Evolutionary conservation across 805 yeast genomes (phyloP), one percentile per base, ranked within the genome.

Genomic region (Sugiyamaella marilandica): DNA sequence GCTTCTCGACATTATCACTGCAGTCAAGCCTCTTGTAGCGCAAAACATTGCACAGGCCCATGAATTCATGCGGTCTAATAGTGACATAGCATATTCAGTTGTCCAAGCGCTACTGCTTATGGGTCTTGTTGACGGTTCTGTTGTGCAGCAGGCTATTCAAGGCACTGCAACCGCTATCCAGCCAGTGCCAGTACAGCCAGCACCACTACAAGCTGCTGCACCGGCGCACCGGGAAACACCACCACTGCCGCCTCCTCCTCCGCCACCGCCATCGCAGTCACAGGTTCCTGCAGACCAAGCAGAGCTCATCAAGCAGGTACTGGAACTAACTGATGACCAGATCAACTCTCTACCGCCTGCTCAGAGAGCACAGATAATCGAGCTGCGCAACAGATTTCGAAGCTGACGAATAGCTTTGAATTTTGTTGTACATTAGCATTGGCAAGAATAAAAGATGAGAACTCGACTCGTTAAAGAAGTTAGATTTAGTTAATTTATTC

Each of bases 71-170:
- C 75, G 76, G 55, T 81, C 57, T 4, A 60, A 83, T 60, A 92
- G 94, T 0, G 95, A 87, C 62, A 71, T 90, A 49, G 71, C 85
- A 1, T 87, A 83, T 63, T 89, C 94, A 0, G 70, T 89, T 32
- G 87, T 89, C 1, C 96, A 90, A 64, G 74, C 84, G 1, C 68
- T 87, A 51, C 65, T 83, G 55, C 66, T 66, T 55, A 69, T 69
- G 62, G 74, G 70, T 24, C 62, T 65, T 37, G 69, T 64, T 13
- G 67, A 62, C 41, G 69, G 55, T 26, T 52, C 57, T 32, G 65
- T 62, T 1, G 62, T 62, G 10, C 50, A 56, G 13, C 60, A 61
- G 47, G 63, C 61, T 2, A 56, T 58, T 21, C 57, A 53, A 41
- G 57, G 55, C n/a, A 50, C 47, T 13, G 47, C 8, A 5, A 16